Evolutionary conservation across 352 stramenopile species (phyloP).

Genomic region (Globisporangium takayamanum): DNA sequence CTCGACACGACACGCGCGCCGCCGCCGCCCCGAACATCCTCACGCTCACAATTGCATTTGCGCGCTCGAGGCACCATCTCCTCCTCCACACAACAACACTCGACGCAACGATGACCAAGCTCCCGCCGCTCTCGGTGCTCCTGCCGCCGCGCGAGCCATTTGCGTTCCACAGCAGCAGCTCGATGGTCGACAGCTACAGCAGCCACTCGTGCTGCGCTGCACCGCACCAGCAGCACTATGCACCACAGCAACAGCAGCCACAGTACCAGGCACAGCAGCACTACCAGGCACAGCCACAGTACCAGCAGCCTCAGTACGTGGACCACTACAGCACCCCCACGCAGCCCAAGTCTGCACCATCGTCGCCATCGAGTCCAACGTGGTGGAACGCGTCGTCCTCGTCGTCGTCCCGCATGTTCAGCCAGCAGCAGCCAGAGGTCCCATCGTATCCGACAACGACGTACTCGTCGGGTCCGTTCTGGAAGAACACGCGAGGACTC

Average conservation of each 20-base stretch:
- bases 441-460: no score
- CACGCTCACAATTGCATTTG: constrained; percentile 11
- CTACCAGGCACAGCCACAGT: background rate
- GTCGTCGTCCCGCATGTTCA: background rate
- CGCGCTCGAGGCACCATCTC: background rate
- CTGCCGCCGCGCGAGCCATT: constrained; percentile 6
- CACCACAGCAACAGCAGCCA: background rate
- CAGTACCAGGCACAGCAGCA: background rate
- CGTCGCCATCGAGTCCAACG: constrained; percentile 7
- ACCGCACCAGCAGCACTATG: background rate
- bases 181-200: background rate
- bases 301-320: background rate
- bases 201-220: background rate
- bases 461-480: constrained; percentile 3
- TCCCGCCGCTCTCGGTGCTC: constrained; percentile 13
- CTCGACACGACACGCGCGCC: background rate
- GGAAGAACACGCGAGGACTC: constrained; percentile 5
- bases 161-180: background rate
- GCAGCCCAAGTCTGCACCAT: constrained; percentile 1
- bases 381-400: background rate
- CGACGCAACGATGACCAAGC: constrained; percentile 5
- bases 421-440: background rate
- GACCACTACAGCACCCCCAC: background rate
- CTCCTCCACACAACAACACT: background rate
- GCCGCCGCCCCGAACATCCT: background rate